A percentile compares a stretch with the other conserved stretches of the same genome.
These are phyloP conservation scores for Scopulariopsis brevicaulis DNA, from an alignment of 2,329 filamentous ascomycete species.

Conservation along the genomic window DNA sequence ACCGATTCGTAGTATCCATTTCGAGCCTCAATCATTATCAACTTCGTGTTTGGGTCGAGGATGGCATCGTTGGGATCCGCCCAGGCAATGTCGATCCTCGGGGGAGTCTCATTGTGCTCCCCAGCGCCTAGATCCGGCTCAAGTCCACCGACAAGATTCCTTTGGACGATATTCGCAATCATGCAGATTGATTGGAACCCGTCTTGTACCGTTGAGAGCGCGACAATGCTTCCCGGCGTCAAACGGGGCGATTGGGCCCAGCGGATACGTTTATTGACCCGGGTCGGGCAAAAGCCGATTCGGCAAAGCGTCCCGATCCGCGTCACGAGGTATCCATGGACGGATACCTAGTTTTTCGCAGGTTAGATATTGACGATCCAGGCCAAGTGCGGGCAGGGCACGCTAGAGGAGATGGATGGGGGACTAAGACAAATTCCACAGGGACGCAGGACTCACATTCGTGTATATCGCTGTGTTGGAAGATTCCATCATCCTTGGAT, in stretches of 20 bases:
- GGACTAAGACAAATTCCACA: background rate
- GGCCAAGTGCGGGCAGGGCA: background rate
- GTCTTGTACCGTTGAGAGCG: slow-evolving; percentile 40
- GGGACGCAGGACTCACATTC: slow-evolving; percentile 34
- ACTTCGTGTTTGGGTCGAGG: slow-evolving; percentile 58
- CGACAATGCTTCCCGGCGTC: slow-evolving; percentile 39
- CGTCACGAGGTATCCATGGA: slow-evolving; percentile 54
- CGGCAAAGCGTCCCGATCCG: slow-evolving; percentile 52
- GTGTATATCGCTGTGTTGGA: slow-evolving; percentile 55
- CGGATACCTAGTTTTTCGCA: slow-evolving; percentile 40
- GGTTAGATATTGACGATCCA: background rate
- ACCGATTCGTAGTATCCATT: slow-evolving; percentile 67
- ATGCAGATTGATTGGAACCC: slow-evolving; percentile 54
- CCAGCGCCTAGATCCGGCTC: slow-evolving; percentile 31
- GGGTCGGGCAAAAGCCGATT: slow-evolving; percentile 57
- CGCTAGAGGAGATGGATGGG: background rate
- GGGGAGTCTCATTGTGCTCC: slow-evolving; percentile 29
- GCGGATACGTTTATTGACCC: slow-evolving; percentile 52
- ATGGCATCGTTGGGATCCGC: slow-evolving; percentile 43
- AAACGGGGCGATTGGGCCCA: slow-evolving; percentile 48
- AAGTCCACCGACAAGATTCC: slow-evolving; percentile 48
- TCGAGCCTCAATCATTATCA: slow-evolving; percentile 70
- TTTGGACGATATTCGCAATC: slow-evolving; percentile 61
- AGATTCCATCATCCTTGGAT: slow-evolving; percentile 46
- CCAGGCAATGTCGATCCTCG: slow-evolving; percentile 68